Evolutionary conservation across 2,329 filamentous ascomycete genomes (phyloP), one percentile per base, ranked within the genome.

Genomic region (Aspergillus fructus): DNA sequence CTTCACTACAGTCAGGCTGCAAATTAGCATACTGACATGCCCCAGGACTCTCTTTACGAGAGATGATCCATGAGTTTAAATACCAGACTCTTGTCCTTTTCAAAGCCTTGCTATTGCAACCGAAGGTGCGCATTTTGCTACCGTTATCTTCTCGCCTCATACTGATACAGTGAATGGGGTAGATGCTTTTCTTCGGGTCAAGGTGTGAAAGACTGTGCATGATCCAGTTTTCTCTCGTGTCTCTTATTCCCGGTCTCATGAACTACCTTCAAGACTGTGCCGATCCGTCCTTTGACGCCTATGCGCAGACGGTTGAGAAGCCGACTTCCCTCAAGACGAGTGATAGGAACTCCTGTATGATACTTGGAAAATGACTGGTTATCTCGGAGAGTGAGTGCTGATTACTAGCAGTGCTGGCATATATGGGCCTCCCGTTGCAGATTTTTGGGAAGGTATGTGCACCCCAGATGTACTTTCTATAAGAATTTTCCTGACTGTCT

Each of bases 111-210:
- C 79, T 99, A 61, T 80, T 99, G 61, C 93, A 99, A 74, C 93
- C 92, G 53, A 99, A 97, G 86, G 93, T 96, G 73, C 2, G 13
- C 9, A 3, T 12, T 15, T 2, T 27, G 8, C 3, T 49, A 56
- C 24, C 7, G 15, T 50, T 12, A 2, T 17, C 15, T 41, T 4
- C 3, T 5, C 24, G 51, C 8, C 45, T 23, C 30, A 15, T 46
- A 58, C 17, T 57, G 11, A 42, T 53, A 39, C 62, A 68, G 34
- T 69, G 13, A 3, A 34, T 8, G 27, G 0, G 65, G 11, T 45
- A 96, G 93, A 97, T 97, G 89, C 87, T 99, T 53, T 97, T 99
- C 79, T 99, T 97, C 68, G 93, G 94, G 61, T 92, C 93, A n/a
- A 87, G 92, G 66, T 97, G 94, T 75, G 94, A 99, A 75, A 85